Conservation (phyloP, 2,329 filamentous ascomycete genomes). For the Verticillium albo-atrum region DNA sequence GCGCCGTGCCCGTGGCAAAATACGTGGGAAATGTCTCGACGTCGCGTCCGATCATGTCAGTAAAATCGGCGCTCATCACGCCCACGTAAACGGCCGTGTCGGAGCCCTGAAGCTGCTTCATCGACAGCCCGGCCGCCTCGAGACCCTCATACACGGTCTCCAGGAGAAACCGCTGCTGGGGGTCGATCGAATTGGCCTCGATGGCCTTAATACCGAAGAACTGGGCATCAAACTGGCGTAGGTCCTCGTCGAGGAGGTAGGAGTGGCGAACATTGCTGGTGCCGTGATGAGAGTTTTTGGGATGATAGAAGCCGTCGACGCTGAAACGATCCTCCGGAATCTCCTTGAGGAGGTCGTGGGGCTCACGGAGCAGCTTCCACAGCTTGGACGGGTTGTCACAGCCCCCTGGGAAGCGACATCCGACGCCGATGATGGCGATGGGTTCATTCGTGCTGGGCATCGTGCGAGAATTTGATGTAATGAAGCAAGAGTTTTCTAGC, state of each 20-base stretch:
- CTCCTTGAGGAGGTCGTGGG: constrained; percentile 13
- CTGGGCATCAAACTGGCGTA: constrained; percentile 19
- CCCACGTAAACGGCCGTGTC: constrained; percentile 28
- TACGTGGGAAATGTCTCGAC: constrained; percentile 13
- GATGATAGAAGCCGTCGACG: constrained; percentile 13
- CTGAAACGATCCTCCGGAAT: constrained; percentile 17
- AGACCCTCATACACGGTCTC: constrained; percentile 29
- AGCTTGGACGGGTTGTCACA: constrained; percentile 34
- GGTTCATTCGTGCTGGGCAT: constrained; percentile 20
- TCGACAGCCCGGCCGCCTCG: constrained; percentile 26
- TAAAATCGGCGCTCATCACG: constrained; percentile 26
- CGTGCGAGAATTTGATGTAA: too few relatives aligned
- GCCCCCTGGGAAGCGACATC: constrained; percentile 41
- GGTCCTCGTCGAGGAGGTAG: constrained; percentile 24
- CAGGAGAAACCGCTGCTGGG: constrained; percentile 29
- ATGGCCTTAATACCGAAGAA: constrained; percentile 19
- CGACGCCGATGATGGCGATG: constrained; percentile 43
- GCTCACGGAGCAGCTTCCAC: constrained; percentile 19
- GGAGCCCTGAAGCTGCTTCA: constrained; percentile 18
- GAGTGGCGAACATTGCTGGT: constrained; percentile 16
- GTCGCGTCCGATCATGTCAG: constrained; percentile 19
- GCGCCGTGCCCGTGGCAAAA: constrained; percentile 14
- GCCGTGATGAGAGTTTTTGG: constrained; percentile 10
- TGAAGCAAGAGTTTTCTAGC: too few relatives aligned
- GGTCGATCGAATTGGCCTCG: constrained; percentile 28